Conservation (phyloP, 2,329 filamentous ascomycete species). For the Diaporthe nobilis region DNA sequence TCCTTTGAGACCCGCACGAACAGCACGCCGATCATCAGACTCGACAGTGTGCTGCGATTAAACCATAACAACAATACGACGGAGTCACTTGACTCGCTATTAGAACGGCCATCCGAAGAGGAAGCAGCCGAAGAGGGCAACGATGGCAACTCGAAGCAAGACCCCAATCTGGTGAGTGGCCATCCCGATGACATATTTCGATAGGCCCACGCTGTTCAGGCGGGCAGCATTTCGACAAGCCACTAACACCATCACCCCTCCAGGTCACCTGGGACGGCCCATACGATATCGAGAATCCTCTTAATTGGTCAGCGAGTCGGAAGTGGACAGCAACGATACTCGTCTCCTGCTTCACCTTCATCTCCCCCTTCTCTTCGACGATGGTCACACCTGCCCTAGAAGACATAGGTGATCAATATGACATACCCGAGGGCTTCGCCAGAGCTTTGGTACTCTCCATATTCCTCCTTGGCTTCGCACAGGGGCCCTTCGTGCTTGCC, state of each 20-base stretch:
- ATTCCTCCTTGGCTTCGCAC: conserved; percentile 34
- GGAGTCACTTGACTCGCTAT: conserved; percentile 7
- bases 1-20: conserved; percentile 21
- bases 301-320: conserved; percentile 28
- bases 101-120: conserved; percentile 6
- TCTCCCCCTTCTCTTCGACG: conserved; percentile 36
- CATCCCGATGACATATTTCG: not conserved
- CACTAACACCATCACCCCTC: not conserved
- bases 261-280: conserved; percentile 38
- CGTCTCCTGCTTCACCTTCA: conserved; percentile 37
- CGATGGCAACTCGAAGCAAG: not conserved
- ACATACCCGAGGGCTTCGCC: conserved; percentile 25
- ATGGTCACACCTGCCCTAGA: conserved; percentile 37
- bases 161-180: conserved; percentile 8
- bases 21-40: conserved; percentile 9
- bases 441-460: conserved; percentile 16
- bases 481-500: conserved; percentile 47
- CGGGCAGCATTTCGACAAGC: not conserved
- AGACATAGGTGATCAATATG: conserved; percentile 21
- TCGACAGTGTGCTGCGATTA: conserved; percentile 9
- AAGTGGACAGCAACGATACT: conserved; percentile 34
- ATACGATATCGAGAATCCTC: conserved; percentile 34
- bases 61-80: not conserved
- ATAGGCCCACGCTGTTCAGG: not conserved
- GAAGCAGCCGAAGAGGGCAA: not conserved